phyloP scores from a whole-genome alignment of 1,284 basidiomycete genomes.

The Sporisorium reilianum region DNA sequence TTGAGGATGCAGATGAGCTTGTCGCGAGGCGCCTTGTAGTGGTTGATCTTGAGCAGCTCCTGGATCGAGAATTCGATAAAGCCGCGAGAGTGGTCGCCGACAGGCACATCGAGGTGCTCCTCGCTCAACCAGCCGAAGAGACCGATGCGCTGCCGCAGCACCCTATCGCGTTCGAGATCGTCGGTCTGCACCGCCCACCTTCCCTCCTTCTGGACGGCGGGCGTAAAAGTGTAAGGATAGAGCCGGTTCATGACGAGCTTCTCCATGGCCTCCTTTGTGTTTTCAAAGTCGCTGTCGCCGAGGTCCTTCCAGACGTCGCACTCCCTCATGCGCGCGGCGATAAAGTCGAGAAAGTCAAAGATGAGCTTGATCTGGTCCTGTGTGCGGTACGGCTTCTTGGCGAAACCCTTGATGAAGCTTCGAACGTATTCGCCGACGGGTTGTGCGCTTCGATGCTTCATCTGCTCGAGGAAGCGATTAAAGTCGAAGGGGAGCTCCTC shows the following conservation, averaged over 20 bases:
- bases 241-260: constrained; percentile 98
- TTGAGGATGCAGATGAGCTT: constrained; percentile 98
- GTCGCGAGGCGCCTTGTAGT: constrained; percentile 97
- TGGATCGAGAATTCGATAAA: constrained; percentile 95
- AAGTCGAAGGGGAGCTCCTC: constrained; percentile 68
- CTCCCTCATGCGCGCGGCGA: constrained; percentile 63
- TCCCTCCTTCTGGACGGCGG: constrained; percentile 65
- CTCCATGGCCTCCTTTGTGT: constrained; percentile 98
- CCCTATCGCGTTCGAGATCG: constrained; percentile 92
- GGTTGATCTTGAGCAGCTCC: constrained; percentile 89
- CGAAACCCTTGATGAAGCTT: constrained; percentile 68
- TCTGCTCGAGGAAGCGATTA: constrained; percentile 68
- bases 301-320: constrained; percentile 60
- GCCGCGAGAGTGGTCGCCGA: constrained; percentile 73
- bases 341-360: constrained; percentile 69
- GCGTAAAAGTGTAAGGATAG: constrained; percentile 73
- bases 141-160: constrained; percentile 88
- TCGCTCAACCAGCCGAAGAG: constrained; percentile 92
- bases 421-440: constrained; percentile 68
- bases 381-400: constrained; percentile 67
- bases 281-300: constrained; percentile 88
- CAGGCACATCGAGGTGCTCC: constrained; percentile 80
- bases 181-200: constrained; percentile 76
- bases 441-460: constrained; percentile 65
- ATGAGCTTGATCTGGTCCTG: constrained; percentile 68